Evolutionary conservation across 345 rosid genomes (phyloP), one percentile per base, ranked within the genome.

Genomic region (Eucalyptus coolabah): DNA sequence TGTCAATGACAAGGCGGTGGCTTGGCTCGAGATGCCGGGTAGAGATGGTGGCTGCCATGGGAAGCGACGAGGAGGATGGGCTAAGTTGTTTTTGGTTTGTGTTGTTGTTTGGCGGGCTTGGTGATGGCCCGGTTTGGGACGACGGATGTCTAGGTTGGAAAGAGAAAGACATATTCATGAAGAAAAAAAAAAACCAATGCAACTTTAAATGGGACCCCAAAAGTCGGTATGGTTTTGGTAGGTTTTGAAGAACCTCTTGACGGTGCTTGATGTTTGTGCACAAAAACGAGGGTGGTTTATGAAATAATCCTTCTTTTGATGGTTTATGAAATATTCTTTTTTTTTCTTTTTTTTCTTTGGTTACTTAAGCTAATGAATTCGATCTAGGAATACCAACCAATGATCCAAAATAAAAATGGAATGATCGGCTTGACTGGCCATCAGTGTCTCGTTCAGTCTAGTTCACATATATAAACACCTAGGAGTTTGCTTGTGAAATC

Each of bases 381-480:
- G 2, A 60, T 28, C 16, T 60, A 26, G 67, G n/a, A 26, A 11
- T 28, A 60, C 67, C 67, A 60, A 60, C n/a, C 32, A 60, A 26
- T 60, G 32, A 11, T 60, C 67, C 32, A 56, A 21, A 23, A 56
- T 21, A 9, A 56, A 23, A 56, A 6, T 56, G 63, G 63, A 56
- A 21, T 56, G 13, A 56, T 56, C 12, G 12, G 63, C 63, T 56
- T 12, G 12, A 56, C 4, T 7, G 12, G 28, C 28, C 12, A 56
- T 23, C 6, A 9, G 12, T 56, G 63, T 56, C 28, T 23, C 0
- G 28, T 56, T 56, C 13, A 1, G 3, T 56, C 28, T 0, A 4
- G 13, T 56, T 56, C 30, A 24, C 63, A 24, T 56, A 4, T 53
- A 19, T 53, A 53, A 8, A 53, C 59, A 53, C 24, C 10, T 53